Percentiles rank a stretch among this genome's conserved stretches.
Evolutionary conservation across 2,329 filamentous ascomycete genomes (phyloP).

Genomic region (Exophiala sp.): DNA sequence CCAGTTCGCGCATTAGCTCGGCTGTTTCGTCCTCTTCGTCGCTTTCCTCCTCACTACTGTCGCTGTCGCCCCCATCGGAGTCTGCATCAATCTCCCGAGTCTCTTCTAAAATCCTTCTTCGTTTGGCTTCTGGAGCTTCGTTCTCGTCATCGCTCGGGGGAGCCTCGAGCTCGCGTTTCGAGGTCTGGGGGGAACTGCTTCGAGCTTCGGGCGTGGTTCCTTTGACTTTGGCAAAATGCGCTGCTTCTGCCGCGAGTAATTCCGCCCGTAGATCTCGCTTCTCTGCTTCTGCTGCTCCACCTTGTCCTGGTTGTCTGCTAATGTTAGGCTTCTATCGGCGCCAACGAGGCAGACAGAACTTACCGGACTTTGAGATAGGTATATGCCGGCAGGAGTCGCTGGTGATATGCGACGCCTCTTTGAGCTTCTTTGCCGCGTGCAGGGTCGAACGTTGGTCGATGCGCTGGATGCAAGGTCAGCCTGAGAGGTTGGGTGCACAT

Average conservation of each 20-base stretch:
- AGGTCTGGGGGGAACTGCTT: conserved; percentile 30
- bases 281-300: conserved; percentile 65
- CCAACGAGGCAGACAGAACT: conserved; percentile 20
- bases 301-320: conserved; percentile 72
- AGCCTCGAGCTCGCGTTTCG: conserved; percentile 61
- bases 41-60: conserved; percentile 60
- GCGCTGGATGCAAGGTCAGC: conserved; percentile 38
- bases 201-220: conserved; percentile 40
- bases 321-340: conserved; percentile 7
- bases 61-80: conserved; percentile 53
- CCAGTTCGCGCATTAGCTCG: conserved; percentile 83
- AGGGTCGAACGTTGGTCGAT: conserved; percentile 93
- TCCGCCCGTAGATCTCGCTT: conserved; percentile 81
- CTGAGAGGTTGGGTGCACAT: not conserved
- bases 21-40: conserved; percentile 78
- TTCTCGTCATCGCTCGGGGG: conserved; percentile 43
- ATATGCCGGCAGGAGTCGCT: conserved; percentile 88
- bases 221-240: conserved; percentile 75
- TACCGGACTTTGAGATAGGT: conserved; percentile 84
- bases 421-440: conserved; percentile 92
- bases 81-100: conserved; percentile 82
- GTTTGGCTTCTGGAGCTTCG: conserved; percentile 72
- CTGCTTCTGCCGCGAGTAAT: conserved; percentile 79
- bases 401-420: conserved; percentile 89
- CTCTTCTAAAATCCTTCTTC: conserved; percentile 80